Conservation (phyloP, 2,329 filamentous ascomycete species). For the Pseudogymnoascus sp. region DNA sequence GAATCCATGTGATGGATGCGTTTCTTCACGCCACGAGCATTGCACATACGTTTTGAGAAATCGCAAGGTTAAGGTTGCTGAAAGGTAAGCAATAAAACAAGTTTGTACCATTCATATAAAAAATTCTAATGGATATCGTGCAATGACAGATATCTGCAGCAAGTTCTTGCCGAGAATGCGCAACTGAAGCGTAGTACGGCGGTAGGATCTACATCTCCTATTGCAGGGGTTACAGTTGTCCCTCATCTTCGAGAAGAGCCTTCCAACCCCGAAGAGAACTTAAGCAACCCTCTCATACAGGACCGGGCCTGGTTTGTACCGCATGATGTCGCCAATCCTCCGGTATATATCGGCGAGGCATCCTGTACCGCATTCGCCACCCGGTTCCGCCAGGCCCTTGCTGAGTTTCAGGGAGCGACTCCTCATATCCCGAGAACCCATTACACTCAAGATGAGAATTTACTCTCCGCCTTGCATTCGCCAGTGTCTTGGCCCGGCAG, state of each 20-base stretch:
- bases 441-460: constrained; percentile 18
- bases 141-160: constrained; percentile 9
- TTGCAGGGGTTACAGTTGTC: not conserved
- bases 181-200: constrained; percentile 12
- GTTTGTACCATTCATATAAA: not conserved
- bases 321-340: constrained; percentile 25
- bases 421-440: constrained; percentile 28
- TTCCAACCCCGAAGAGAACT: constrained; percentile 25
- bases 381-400: constrained; percentile 27
- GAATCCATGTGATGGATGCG: constrained; percentile 26
- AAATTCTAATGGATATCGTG: not conserved
- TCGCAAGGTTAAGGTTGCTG: not conserved
- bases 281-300: constrained; percentile 27
- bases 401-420: constrained; percentile 15
- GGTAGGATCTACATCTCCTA: constrained; percentile 15
- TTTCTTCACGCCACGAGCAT: constrained; percentile 13
- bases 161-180: constrained; percentile 7
- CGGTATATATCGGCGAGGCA: constrained; percentile 30
- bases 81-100: not conserved
- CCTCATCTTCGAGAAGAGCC: constrained; percentile 22
- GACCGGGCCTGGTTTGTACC: constrained; percentile 30
- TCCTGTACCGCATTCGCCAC: constrained; percentile 32
- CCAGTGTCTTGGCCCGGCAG: constrained; percentile 33
- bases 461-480: constrained; percentile 19
- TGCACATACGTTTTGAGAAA: constrained; percentile 1